Percentiles rank a stretch among this genome's conserved stretches.
Conservation (phyloP, 805 yeast genomes). For the Ogataea sp. region DNA sequence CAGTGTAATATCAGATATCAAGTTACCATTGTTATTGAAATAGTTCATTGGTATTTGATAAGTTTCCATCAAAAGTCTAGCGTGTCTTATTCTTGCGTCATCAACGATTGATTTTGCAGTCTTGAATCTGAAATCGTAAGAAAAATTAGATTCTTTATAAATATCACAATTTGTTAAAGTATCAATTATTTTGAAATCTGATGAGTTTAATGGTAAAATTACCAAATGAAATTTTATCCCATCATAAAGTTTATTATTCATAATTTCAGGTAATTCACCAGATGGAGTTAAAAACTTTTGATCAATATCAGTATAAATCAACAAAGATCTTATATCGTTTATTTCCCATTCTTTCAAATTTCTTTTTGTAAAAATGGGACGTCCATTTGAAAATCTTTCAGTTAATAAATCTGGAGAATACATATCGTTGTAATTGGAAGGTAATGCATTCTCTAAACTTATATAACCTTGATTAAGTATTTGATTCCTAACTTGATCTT, state of each 20-base stretch:
- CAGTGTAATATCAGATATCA: too few relatives aligned
- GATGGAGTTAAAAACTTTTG: slow-evolving; percentile 45
- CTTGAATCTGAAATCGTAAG: slow-evolving; percentile 41
- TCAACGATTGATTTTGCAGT: slow-evolving; percentile 57
- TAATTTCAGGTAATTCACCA: slow-evolving; percentile 34
- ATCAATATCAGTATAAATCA: slow-evolving; percentile 40
- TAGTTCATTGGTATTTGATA: slow-evolving; percentile 13
- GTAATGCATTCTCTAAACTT: slow-evolving; percentile 43
- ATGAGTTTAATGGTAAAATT: slow-evolving; percentile 42
- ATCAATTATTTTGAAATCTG: slow-evolving; percentile 40
- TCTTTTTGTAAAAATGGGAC: slow-evolving; percentile 57
- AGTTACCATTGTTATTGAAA: slow-evolving; percentile 11
- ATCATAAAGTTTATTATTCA: slow-evolving; percentile 12
- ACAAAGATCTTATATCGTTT: slow-evolving; percentile 58
- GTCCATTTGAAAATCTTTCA: slow-evolving; percentile 44
- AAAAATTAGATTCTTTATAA: slow-evolving; percentile 57
- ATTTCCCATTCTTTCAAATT: slow-evolving; percentile 62
- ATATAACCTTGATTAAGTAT: slow-evolving; percentile 6
- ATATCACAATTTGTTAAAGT: slow-evolving; percentile 50
- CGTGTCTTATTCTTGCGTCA: slow-evolving; percentile 46
- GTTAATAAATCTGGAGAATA: slow-evolving; percentile 47
- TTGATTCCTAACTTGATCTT: not conserved
- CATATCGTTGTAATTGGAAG: slow-evolving; percentile 43
- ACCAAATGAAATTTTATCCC: slow-evolving; percentile 36
- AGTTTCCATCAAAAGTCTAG: slow-evolving; percentile 14